Conservation (phyloP, 345 rosid species). For the Hibiscus trionum region DNA sequence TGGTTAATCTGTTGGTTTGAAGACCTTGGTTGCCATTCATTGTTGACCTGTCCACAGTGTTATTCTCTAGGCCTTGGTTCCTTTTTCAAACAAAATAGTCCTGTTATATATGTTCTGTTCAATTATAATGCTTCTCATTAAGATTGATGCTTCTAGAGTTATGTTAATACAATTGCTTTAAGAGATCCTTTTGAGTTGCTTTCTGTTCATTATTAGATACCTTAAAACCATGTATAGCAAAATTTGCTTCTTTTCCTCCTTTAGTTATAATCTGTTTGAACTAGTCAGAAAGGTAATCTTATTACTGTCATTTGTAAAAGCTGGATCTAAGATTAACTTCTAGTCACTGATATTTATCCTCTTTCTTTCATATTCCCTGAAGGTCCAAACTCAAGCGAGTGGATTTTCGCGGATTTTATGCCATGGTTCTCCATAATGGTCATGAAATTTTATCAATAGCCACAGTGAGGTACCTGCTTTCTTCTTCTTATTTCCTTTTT, state of each 20-base stretch:
- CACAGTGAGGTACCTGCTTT: slow-evolving; percentile 29
- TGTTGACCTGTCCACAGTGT: background rate
- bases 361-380: background rate
- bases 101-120: background rate
- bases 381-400: slow-evolving; percentile 30
- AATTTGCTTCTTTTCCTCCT: background rate
- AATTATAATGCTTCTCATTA: background rate
- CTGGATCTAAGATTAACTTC: background rate
- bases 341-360: background rate
- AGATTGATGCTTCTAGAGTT: background rate
- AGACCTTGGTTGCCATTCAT: slow-evolving; percentile 11
- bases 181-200: background rate
- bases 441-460: slow-evolving; percentile 52
- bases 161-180: background rate
- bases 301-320: background rate
- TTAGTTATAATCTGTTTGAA: background rate
- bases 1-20: background rate
- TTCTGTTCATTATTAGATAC: background rate
- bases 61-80: background rate
- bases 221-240: background rate
- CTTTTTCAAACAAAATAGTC: background rate
- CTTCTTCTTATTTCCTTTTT: background rate
- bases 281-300: background rate
- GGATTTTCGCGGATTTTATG: slow-evolving; percentile 54
- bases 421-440: slow-evolving; percentile 42